Evolutionary conservation across 2,329 filamentous ascomycete species (phyloP), one percentile per base, ranked within the genome.

Genomic region (Fusarium domesticum): DNA sequence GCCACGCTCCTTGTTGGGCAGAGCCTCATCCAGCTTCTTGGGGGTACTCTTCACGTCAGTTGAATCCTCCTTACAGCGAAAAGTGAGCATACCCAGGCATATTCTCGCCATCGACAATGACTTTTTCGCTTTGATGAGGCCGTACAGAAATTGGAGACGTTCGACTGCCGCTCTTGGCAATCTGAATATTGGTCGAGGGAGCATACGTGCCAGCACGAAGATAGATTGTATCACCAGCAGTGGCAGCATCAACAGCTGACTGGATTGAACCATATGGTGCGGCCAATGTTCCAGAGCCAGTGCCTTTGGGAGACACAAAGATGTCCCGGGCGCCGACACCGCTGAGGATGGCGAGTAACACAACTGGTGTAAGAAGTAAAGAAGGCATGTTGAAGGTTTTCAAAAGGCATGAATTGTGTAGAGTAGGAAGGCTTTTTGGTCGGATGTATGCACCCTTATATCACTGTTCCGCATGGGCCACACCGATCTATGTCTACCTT

Each of bases 251-350:
- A 6, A 75, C 66, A 5, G 70, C 72, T 1, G 60, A 57, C 54
- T 75, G 71, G 32, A 76, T 74, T 2, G 70, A 72, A n/a, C 63
- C 64, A 23, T 66, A 65, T 1, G 72, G 73, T 4, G 66, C 57
- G 5, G 32, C 40, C 14, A 37, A 40, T 15, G 60, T 61, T 10
- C 68, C 59, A 3, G 64, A 66, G 11, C 71, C 71, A 30, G 51
- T 63, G 31, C 73, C 73, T 3, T 64, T 64, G 1, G 70, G 67
- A 2, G 72, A 68, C 30, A 76, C 73, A 49, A 69, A 75, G 40
- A 73, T 65, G 31, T 68, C 65, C 2, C 60, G 58, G 1, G 61
- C 64, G 23, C n/a, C n/a, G n/a, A n/a, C n/a, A n/a, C n/a, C n/a
- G n/a, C n/a, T n/a, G n/a, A n/a, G n/a, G n/a, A n/a, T n/a, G n/a